Evolutionary conservation across 169 alveolate genomes (phyloP), one percentile per base, ranked within the genome.

Genomic region (Plasmodium blacklocki): DNA sequence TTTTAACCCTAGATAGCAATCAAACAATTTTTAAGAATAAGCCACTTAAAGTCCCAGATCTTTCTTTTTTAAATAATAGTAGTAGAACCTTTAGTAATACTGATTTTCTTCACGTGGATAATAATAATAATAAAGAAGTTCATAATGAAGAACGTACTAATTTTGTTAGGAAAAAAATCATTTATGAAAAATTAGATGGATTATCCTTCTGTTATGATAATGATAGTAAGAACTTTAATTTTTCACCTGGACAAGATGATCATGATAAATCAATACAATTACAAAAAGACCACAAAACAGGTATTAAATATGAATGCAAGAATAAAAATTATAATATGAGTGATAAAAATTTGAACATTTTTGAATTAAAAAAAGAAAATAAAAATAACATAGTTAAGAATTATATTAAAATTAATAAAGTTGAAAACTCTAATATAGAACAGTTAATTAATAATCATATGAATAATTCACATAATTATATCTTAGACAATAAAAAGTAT

Each of bases 11-110:
- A 26, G 90, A 80, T 49, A 80, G 90, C 50, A 68, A 80, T 49
- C 71, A 68, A 9, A 80, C 83, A 21, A 66, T 80, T 39, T 80
- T 80, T 60, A 80, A 80, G 49, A 47, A 64, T 1, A 80, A 80
- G 12, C 90, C 90, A 2, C 90, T 80, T 56, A 80, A 80, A 60
- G 66, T 80, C 7, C 90, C 90, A 49, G 90, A 80, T 49, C 43
- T 80, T 47, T 80, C 90, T 32, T 80, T 80, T 49, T 60, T 80
- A 23, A 56, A 80, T 62, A 67, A 26, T 60, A 68, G 43, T 45
- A 80, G 90, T 18, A 60, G 80, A 12, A 62, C 9, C 58, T 80
- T 67, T 50, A 80, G 47, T 60, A 19, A 52, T 45, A 7, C 21
- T 12, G 75, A 49, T 29, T 63, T 63, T 64, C 47, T 39, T 39